Conservation (phyloP, 116 monocot species). For the Dioscorea cayenensis region DNA sequence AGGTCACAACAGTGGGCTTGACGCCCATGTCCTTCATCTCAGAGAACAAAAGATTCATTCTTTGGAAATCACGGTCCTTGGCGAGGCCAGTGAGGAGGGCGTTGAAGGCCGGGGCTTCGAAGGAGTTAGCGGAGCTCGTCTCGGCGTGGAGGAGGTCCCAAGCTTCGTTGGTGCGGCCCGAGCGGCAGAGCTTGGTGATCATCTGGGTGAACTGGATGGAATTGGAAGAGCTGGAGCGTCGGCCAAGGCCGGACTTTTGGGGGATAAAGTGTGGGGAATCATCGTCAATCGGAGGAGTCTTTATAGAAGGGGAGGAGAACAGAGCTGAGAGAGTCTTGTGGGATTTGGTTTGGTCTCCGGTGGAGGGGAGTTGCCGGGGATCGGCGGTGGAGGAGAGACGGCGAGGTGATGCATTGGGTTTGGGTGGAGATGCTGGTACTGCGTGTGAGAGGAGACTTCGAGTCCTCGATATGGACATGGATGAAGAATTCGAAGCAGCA, state of each 20-base stretch:
- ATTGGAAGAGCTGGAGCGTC: constrained; percentile 13
- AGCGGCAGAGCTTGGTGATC: constrained; percentile 34
- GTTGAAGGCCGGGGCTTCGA: constrained; percentile 36
- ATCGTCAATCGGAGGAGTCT: constrained; percentile 7
- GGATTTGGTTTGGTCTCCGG: constrained; percentile 5
- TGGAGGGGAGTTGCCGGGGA: not conserved
- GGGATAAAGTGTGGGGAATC: constrained; percentile 18
- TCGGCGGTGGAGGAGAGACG: not conserved
- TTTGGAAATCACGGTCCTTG: constrained; percentile 26
- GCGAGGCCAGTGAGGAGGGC: constrained; percentile 57
- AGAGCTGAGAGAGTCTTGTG: constrained; percentile 18
- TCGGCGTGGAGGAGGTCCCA: constrained; percentile 50
- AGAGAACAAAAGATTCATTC: constrained; percentile 49
- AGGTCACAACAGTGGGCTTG: constrained; percentile 33
- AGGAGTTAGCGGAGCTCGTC: constrained; percentile 19
- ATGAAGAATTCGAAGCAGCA: not conserved
- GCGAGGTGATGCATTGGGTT: not conserved
- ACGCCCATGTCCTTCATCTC: constrained; percentile 48
- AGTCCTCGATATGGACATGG: not conserved
- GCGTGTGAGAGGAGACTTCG: not conserved
- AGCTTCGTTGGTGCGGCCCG: constrained; percentile 18
- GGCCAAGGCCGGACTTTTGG: constrained; percentile 17
- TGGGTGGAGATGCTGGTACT: constrained; percentile 17
- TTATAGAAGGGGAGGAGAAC: constrained; percentile 20
- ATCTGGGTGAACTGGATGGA: constrained; percentile 25